phyloP scores from a whole-genome alignment of 305 asterid species.

The Solanum hybrid region DNA sequence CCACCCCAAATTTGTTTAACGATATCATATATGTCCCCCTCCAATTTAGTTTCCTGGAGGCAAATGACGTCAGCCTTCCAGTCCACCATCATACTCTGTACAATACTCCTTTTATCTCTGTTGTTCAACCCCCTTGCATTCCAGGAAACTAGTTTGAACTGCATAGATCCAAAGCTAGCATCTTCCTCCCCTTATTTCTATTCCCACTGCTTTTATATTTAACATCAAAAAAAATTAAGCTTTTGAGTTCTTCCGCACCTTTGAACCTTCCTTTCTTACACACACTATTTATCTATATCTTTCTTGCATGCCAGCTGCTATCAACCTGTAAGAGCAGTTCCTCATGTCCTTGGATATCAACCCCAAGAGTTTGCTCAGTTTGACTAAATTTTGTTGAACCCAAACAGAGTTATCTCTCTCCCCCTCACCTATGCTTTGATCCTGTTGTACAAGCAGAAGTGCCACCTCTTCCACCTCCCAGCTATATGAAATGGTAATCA shows the following conservation, averaged over 20 bases:
- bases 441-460: background rate
- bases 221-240: background rate
- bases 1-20: background rate
- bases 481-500: background rate
- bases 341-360: background rate
- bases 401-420: background rate
- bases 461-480: background rate
- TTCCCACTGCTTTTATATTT: background rate
- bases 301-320: background rate
- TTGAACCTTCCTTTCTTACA: background rate
- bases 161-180: background rate
- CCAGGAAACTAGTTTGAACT: background rate
- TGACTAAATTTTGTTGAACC: background rate
- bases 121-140: background rate
- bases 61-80: background rate
- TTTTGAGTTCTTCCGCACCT: background rate
- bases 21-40: background rate
- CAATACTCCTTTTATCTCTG: background rate
- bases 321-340: background rate
- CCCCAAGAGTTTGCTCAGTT: background rate
- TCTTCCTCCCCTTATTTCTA: background rate
- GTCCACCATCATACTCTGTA: background rate
- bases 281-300: background rate
- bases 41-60: background rate
- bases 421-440: background rate